Evolutionary conservation across 495 filamentous ascomycete species (phyloP).

Genomic region (Penicillium salamii): DNA sequence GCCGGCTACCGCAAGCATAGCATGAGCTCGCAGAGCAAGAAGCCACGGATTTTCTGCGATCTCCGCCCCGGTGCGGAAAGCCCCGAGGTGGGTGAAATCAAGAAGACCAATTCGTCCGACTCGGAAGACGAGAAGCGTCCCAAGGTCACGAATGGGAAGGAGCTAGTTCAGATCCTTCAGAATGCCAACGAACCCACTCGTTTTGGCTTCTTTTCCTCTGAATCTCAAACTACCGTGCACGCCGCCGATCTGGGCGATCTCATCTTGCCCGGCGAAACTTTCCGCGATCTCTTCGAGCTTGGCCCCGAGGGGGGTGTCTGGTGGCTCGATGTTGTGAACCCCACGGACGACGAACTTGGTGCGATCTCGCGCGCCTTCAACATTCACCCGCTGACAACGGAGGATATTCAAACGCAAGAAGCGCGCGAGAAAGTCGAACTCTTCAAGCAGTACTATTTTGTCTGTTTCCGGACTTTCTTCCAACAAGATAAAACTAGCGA

Average conservation of each 20-base stretch:
- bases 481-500: conserved; percentile 76
- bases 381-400: conserved; percentile 87
- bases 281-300: conserved; percentile 84
- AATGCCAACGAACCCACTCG: conserved; percentile 62
- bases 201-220: conserved; percentile 95
- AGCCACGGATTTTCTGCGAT: conserved; percentile 61
- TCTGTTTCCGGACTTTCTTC: conserved; percentile 91
- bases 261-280: conserved; percentile 80
- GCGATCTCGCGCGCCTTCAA: conserved; percentile 89
- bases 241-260: conserved; percentile 84
- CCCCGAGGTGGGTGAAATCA: conserved; percentile 24
- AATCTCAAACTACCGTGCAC: conserved; percentile 86
- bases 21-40: conserved; percentile 48
- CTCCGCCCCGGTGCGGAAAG: conserved; percentile 45
- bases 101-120: conserved; percentile 30
- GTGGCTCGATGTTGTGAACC: conserved; percentile 94
- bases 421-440: conserved; percentile 97
- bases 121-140: conserved; percentile 14
- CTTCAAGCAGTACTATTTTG: conserved; percentile 95
- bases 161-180: conserved; percentile 29
- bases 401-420: conserved; percentile 93
- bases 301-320: conserved; percentile 74
- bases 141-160: conserved; percentile 33
- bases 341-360: conserved; percentile 82
- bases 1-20: conserved; percentile 47